These are phyloP conservation scores for Mangifera indica DNA, from an alignment of 345 rosid genomes.

Conservation along the genomic window DNA sequence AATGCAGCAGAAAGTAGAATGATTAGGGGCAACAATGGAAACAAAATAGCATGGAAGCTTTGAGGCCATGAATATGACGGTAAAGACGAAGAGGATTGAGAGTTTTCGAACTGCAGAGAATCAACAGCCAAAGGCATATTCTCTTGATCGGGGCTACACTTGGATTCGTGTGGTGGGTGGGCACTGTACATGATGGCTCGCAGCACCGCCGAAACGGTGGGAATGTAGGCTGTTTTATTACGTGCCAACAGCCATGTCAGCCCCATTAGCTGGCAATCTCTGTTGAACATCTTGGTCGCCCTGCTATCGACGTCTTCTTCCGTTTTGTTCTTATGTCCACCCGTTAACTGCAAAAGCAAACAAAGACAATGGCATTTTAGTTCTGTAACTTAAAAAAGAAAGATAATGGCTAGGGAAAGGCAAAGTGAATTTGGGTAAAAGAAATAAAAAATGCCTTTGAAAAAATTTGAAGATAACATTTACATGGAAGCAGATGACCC, in stretches of 20 bases:
- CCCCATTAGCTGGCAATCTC: conserved; percentile 98
- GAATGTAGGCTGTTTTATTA: conserved; percentile 91
- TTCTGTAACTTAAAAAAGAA: conserved; percentile 18
- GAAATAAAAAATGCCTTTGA: neutral
- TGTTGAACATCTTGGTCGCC: conserved; percentile 80
- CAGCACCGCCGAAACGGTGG: conserved; percentile 93
- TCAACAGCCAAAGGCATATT: conserved; percentile 99
- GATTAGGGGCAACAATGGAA: conserved; percentile 40
- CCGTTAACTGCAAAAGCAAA: conserved; percentile 51
- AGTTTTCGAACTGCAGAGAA: conserved; percentile 72
- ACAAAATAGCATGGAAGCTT: neutral
- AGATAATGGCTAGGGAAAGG: conserved; percentile 26
- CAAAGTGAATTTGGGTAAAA: neutral
- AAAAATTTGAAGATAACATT: neutral
- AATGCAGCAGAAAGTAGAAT: conserved; percentile 26
- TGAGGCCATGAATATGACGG: conserved; percentile 3
- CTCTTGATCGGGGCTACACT: conserved; percentile 97
- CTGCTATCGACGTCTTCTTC: conserved; percentile 42
- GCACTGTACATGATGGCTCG: conserved; percentile 93
- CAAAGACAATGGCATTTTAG: conserved; percentile 12
- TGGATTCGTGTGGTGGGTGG: conserved; percentile 69
- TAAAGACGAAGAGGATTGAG: conserved; percentile 39
- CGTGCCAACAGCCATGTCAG: conserved; percentile 96
- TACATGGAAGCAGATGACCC: neutral
- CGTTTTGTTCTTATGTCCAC: conserved; percentile 50